phyloP scores from a whole-genome alignment of 179 eudicot genomes.

The Beta corolliflora region DNA sequence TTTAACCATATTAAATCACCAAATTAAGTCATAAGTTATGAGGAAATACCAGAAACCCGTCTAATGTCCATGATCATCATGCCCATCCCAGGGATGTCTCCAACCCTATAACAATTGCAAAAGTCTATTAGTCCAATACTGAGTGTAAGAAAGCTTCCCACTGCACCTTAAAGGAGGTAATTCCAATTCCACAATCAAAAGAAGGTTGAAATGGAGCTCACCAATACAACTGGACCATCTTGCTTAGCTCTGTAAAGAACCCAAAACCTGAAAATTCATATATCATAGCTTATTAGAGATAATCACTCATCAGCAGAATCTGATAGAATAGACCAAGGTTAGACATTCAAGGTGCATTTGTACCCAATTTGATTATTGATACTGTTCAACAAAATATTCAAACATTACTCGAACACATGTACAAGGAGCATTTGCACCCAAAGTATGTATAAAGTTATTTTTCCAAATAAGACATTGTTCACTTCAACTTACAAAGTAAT shows the following conservation, averaged over 20 bases:
- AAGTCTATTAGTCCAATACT: neutral
- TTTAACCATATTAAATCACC: neutral
- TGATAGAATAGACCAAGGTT: neutral
- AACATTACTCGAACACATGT: neutral
- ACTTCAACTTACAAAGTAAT: too few species aligned
- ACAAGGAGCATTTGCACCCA: neutral
- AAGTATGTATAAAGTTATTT: neutral
- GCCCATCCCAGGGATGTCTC: conserved; percentile 99
- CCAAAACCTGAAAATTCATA: conserved; percentile 78
- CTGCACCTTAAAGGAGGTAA: neutral
- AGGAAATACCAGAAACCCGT: conserved; percentile 32
- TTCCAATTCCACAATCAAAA: neutral
- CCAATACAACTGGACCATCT: conserved; percentile 97
- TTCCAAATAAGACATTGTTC: too few species aligned
- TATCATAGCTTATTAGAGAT: neutral
- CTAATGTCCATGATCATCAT: conserved; percentile 71
- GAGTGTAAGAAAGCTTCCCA: neutral
- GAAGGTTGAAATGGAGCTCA: conserved; percentile 34
- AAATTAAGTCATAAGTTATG: neutral
- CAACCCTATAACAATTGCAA: conserved; percentile 61
- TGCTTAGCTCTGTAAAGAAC: conserved; percentile 92
- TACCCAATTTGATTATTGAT: neutral
- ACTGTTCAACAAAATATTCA: neutral
- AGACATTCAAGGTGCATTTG: neutral
- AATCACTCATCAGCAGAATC: neutral